These are phyloP conservation scores for Boechera stricta DNA, from an alignment of 345 rosid genomes.

Conservation along the genomic window DNA sequence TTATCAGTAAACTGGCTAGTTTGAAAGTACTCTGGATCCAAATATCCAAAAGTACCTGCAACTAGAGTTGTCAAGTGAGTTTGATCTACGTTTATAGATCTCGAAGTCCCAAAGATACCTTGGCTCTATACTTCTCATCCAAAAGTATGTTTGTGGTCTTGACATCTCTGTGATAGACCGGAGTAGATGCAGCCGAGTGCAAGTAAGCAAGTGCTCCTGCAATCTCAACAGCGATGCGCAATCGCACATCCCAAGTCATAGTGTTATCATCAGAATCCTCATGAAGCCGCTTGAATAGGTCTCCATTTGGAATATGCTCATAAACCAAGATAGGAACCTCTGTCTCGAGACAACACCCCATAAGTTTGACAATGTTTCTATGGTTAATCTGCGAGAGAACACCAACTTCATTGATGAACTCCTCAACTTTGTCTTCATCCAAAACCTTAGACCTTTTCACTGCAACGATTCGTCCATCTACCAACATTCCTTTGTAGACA, in stretches of 20 bases:
- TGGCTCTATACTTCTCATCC: slow-evolving; percentile 48
- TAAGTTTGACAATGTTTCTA: slow-evolving; percentile 51
- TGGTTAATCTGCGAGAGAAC: slow-evolving; percentile 60
- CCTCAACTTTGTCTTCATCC: slow-evolving; percentile 51
- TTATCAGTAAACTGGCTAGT: slow-evolving; percentile 46
- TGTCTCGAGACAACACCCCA: slow-evolving; percentile 62
- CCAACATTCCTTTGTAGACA: slow-evolving; percentile 54
- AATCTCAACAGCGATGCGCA: slow-evolving; percentile 45
- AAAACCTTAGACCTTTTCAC: too few relatives aligned
- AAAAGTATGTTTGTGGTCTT: slow-evolving; percentile 55
- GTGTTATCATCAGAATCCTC: slow-evolving; percentile 10
- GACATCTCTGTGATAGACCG: slow-evolving; percentile 53
- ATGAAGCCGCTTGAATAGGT: slow-evolving; percentile 51
- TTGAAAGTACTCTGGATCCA: slow-evolving; percentile 48
- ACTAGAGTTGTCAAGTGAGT: slow-evolving; percentile 52
- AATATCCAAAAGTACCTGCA: slow-evolving; percentile 43
- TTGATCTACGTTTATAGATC: slow-evolving; percentile 51
- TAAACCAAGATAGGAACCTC: slow-evolving; percentile 55
- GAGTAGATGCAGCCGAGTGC: slow-evolving; percentile 51
- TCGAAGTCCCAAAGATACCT: slow-evolving; percentile 60
- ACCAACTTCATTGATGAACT: slow-evolving; percentile 57
- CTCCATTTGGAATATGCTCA: slow-evolving; percentile 53
- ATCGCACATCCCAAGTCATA: slow-evolving; percentile 51
- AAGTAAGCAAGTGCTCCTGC: slow-evolving; percentile 51
- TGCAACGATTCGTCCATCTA: slow-evolving; percentile 46